Percentiles rank a stretch among this genome's conserved stretches.
Conservation (phyloP, 306 rosid species). For the Cicer judaicum region DNA sequence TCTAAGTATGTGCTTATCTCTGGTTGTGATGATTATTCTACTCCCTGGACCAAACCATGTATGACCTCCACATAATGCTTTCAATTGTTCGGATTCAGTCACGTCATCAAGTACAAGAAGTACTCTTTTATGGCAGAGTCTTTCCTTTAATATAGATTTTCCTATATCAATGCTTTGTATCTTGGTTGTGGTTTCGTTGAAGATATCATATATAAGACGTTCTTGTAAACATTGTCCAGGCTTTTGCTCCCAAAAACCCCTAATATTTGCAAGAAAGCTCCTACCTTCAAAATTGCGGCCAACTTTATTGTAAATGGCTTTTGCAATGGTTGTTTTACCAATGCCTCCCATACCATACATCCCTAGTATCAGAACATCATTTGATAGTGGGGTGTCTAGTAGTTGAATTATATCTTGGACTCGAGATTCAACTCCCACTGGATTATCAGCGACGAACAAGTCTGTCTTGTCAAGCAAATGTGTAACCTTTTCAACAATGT, state of each 20-base stretch:
- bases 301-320: slow-evolving; percentile 5
- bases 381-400: neutral
- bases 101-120: slow-evolving; percentile 24
- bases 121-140: neutral
- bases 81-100: neutral
- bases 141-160: neutral
- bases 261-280: slow-evolving; percentile 1
- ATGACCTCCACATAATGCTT: slow-evolving; percentile 5
- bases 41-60: slow-evolving; percentile 6
- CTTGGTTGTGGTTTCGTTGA: neutral
- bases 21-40: slow-evolving; percentile 27
- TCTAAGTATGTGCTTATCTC: neutral
- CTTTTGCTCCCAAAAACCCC: slow-evolving; percentile 2
- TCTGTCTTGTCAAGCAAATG: slow-evolving; percentile 28
- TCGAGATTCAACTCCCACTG: neutral
- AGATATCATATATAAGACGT: neutral
- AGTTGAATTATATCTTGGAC: neutral
- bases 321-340: slow-evolving; percentile 17
- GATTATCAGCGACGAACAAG: slow-evolving; percentile 4
- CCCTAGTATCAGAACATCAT: slow-evolving; percentile 13
- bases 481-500: neutral
- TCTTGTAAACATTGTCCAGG: slow-evolving; percentile 22
- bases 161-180: slow-evolving; percentile 5
- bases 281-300: neutral
- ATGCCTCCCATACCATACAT: slow-evolving; percentile 34